Evolutionary conservation across 2,329 filamentous ascomycete genomes (phyloP), one percentile per base, ranked within the genome.

Genomic region (Macroventuria anomochaeta): DNA sequence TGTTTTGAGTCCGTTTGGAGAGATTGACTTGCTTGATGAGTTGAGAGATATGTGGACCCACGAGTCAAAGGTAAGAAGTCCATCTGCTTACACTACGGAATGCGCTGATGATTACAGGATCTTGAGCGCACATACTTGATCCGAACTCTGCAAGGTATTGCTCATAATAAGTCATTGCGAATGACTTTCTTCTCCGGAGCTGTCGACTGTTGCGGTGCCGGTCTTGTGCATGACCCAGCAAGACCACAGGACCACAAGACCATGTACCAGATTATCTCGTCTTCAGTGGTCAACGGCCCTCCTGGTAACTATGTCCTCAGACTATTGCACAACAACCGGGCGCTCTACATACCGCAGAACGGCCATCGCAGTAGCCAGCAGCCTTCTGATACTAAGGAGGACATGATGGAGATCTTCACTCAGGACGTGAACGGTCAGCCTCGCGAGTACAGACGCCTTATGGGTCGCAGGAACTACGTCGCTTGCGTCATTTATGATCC

Each of bases 381-480:
- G 61, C 87, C 89, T 1, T 88, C 88, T 1, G 95, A 99, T 73
- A 99, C 95, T 39, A 97, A 99, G 76, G 95, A 99, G 75, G 95
- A 99, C 77, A 99, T 99, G 95, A 96, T 99, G 90, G 95, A 99
- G 79, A 96, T 99, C 63, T 99, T 99, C 83, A 91, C 95, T 68
- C 90, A 88, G 7, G 95, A 99, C 66, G 91, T 95, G 13, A 91
- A 88, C 47, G 93, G 95, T n/a, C 81, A 85, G 29, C 81, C 87
- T 0, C 83, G 93, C 39, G 93, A 97, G 74, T 82, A 93, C 70
- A 93, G 93, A 78, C 90, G 93, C 69, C 83, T 99, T 44, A 99
- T 99, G 92, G 91, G 89, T 0, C 82, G 93, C 34, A 83, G 95
- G 53, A 97, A 97, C 71, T 99, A 97, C 70, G 87, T 93, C 11